Base-by-base conservation (phyloP, 1,284 basidiomycete species). In the Ganoderma boninense region DNA sequence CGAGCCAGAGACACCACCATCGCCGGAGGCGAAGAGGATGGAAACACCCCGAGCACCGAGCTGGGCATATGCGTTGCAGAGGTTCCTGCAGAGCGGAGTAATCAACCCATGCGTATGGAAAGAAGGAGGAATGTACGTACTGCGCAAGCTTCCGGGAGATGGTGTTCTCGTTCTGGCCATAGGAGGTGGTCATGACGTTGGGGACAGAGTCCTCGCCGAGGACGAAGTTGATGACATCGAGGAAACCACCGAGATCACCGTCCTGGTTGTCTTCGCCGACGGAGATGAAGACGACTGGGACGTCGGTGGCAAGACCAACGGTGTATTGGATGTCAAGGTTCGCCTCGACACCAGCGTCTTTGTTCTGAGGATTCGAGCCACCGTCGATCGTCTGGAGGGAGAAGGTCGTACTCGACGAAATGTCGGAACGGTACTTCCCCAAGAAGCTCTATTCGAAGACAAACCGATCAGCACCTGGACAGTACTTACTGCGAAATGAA, bases 301-400 rank as follows among this genome's bases (percentile, higher is more conserved):
- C 77, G 35, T 69, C 76, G 2, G 76, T 75, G 18, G 78, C 78
- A 14, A 92, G 79, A 26, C 87, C 89, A 23, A 85, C 84, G 2
- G 89, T 87, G 72, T 91, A 91, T 80, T 92, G 89, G 52, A 90
- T 87, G 74, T 92, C 89, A 16, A 92, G 81, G 75, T 90, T 89
- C 32, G 89, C 89, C 71, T 89, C 88, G 23, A 80, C 73, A 35
- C 82, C 83, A 14, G 82, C 81, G 8, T 81, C 43, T 20, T 60
- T 65, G 0, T 70, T 63, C 40, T 66, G 82, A 7, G 86, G 72
- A 26, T 87, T 81, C 79, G 84, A 87, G n/a, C 74, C 76, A 26
- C 76, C 76, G 75, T 86, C 84, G 73, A 90, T 91, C 4, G 85
- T 86, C 85, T 88, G 69, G 18, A 75, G 67, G 16, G 74, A 68